Evolutionary conservation across 495 filamentous ascomycete genomes (phyloP).

Genomic region (Mycothermus thermophilus): DNA sequence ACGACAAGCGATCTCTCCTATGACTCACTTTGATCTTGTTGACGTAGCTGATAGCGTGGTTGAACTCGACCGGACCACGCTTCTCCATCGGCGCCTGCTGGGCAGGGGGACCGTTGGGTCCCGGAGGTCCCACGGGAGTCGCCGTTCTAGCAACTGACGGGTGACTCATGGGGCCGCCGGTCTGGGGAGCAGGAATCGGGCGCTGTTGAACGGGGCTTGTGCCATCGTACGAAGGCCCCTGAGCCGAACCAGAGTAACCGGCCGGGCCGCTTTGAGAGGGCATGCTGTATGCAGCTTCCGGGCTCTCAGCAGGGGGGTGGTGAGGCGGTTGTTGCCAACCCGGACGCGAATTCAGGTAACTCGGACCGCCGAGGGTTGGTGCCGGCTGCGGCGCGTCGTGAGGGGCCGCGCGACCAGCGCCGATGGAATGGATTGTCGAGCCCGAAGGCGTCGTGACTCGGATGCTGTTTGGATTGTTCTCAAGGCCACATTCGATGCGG

Average conservation of each 20-base stretch:
- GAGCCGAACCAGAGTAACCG: constrained; percentile 31
- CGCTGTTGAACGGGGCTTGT: constrained; percentile 61
- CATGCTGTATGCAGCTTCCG: constrained; percentile 38
- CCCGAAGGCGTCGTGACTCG: constrained; percentile 94
- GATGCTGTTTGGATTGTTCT: constrained; percentile 86
- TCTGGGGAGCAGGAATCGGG: constrained; percentile 66
- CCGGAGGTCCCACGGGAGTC: constrained; percentile 34
- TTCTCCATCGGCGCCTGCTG: constrained; percentile 57
- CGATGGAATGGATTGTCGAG: constrained; percentile 42
- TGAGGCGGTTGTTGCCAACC: constrained; percentile 40
- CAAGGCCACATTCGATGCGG: constrained; percentile 86
- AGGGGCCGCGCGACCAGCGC: constrained; percentile 28
- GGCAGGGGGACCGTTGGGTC: constrained; percentile 28
- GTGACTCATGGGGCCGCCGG: constrained; percentile 28
- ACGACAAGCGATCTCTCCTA: not conserved
- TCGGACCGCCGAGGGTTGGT: constrained; percentile 10
- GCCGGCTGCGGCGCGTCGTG: constrained; percentile 26
- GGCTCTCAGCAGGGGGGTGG: constrained; percentile 43
- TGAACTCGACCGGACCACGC: constrained; percentile 93
- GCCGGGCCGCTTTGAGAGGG: constrained; percentile 33
- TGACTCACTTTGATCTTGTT: constrained; percentile 97
- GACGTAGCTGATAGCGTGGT: constrained; percentile 98
- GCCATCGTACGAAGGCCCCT: constrained; percentile 33
- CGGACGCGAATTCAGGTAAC: constrained; percentile 24
- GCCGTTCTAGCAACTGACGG: constrained; percentile 32